phyloP scores from a whole-genome alignment of 2,329 filamentous ascomycete genomes.

The Coniella lustricola region DNA sequence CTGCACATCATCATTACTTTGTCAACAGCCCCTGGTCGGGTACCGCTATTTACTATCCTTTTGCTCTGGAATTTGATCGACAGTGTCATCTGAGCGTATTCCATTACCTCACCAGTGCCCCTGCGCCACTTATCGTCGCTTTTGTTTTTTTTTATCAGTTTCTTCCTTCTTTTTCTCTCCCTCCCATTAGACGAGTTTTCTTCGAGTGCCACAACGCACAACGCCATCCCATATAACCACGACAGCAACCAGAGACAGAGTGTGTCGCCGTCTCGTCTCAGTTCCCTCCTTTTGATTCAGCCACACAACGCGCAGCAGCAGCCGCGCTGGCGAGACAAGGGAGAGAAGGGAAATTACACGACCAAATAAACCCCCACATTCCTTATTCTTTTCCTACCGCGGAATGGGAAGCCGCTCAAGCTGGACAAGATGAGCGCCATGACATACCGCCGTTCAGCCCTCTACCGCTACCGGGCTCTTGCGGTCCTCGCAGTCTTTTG shows the following conservation, averaged over 20 bases:
- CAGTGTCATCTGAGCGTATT: constrained; percentile 2
- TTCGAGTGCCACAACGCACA: too few relatives aligned
- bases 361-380: neutral
- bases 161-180: neutral
- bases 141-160: neutral
- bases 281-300: too few relatives aligned
- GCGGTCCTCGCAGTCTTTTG: constrained; percentile 12
- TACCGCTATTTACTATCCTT: constrained; percentile 7
- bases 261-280: too few relatives aligned
- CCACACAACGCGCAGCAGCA: neutral
- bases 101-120: neutral
- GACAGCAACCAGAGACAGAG: too few relatives aligned
- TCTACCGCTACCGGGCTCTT: constrained; percentile 13
- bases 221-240: too few relatives aligned
- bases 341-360: neutral
- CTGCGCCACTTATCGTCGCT: too few relatives aligned
- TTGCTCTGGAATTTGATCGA: constrained; percentile 4
- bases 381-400: constrained; percentile 2
- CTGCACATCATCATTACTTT: constrained; percentile 13
- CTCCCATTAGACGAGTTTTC: too few relatives aligned
- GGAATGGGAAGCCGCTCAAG: constrained; percentile 10
- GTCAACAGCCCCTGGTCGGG: constrained; percentile 13
- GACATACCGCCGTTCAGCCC: constrained; percentile 14
- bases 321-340: too few relatives aligned
- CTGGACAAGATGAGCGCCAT: constrained; percentile 11